phyloP scores from a whole-genome alignment of 2,329 filamentous ascomycete species.

The Ophiosphaerella korrae region DNA sequence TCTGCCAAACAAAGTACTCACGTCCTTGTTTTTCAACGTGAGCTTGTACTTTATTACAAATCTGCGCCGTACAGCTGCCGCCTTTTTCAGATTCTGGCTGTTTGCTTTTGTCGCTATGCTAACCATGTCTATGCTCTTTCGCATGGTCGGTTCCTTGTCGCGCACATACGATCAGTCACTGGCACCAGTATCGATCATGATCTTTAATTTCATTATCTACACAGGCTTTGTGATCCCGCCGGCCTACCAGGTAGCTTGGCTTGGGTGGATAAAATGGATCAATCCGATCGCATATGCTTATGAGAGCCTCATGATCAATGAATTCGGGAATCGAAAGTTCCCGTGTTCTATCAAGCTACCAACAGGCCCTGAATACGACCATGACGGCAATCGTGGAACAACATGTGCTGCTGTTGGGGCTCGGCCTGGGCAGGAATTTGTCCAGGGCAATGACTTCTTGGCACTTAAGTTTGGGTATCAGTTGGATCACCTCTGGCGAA shows the following conservation, averaged over 20 bases:
- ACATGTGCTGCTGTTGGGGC: slow-evolving; percentile 44
- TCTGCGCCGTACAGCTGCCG: slow-evolving; percentile 43
- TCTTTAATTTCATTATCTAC: slow-evolving; percentile 44
- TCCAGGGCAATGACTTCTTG: slow-evolving; percentile 38
- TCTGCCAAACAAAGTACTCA: slow-evolving; percentile 52
- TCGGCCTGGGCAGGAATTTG: slow-evolving; percentile 7
- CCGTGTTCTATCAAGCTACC: slow-evolving; percentile 56
- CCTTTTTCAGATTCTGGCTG: slow-evolving; percentile 51
- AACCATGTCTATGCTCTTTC: slow-evolving; percentile 45
- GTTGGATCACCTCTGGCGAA: slow-evolving; percentile 9
- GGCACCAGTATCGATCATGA: not conserved
- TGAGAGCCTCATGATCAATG: slow-evolving; percentile 77
- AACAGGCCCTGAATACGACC: slow-evolving; percentile 15
- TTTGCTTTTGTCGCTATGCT: slow-evolving; percentile 42
- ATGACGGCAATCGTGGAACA: slow-evolving; percentile 10
- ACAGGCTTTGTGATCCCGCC: slow-evolving; percentile 60
- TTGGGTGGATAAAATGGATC: slow-evolving; percentile 78
- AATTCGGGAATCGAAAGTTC: slow-evolving; percentile 45
- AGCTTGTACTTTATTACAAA: slow-evolving; percentile 54
- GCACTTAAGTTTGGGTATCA: slow-evolving; percentile 17
- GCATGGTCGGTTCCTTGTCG: slow-evolving; percentile 61
- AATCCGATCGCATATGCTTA: slow-evolving; percentile 78
- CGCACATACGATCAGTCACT: slow-evolving; percentile 61
- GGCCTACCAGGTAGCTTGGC: slow-evolving; percentile 73
- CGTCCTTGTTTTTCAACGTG: slow-evolving; percentile 47